Evolutionary conservation across 768 basidiomycete genomes (phyloP), one percentile per base, ranked within the genome.

Genomic region (Russula vinacea): DNA sequence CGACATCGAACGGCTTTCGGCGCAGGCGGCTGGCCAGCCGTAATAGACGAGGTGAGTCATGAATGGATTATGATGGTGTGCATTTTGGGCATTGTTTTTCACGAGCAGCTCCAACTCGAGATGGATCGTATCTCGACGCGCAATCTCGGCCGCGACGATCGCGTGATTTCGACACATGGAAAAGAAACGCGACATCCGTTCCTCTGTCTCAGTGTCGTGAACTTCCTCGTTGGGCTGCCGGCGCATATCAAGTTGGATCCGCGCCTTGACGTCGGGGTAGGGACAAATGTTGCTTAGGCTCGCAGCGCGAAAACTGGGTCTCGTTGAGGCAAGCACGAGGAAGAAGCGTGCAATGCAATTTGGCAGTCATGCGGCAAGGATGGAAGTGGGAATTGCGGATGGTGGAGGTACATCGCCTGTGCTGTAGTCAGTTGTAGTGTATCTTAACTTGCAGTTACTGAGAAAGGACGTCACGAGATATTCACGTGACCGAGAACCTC

Each of bases 331-430:
- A 6, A 89, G 89, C 66, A 63, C 69, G 58, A 78, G 92, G 67
- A 94, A 89, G 73, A 99, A 99, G 77, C 75, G 90, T 63, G 97
- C 97, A 16, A 97, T 98, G 90, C 97, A 98, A 71, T 99, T 99
- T 76, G 96, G 96, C 19, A 90, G 84, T 70, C 85, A 87, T 74
- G 90, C 91, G 35, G 92, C 92, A 19, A 78, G 90, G 63, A 92
- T 94, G 91, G 85, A 87, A 63, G 73, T 71, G 19, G 86, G 84
- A 3, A 83, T 84, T 53, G 76, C 74, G 19, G 76, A 79, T 58
- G 74, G 69, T 62, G 80, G 81, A 42, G 89, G 88, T 47, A 33
- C 55, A 53, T 55, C 51, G 37, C n/a, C 52, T 2, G 55, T 55
- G 24, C 26, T 19, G 24, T 66, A n/a, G n/a, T n/a, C n/a, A n/a